Evolutionary conservation across 148 eudicot genomes (phyloP), one percentile per base, ranked within the genome.

Genomic region (Fagopyrum tataricum): DNA sequence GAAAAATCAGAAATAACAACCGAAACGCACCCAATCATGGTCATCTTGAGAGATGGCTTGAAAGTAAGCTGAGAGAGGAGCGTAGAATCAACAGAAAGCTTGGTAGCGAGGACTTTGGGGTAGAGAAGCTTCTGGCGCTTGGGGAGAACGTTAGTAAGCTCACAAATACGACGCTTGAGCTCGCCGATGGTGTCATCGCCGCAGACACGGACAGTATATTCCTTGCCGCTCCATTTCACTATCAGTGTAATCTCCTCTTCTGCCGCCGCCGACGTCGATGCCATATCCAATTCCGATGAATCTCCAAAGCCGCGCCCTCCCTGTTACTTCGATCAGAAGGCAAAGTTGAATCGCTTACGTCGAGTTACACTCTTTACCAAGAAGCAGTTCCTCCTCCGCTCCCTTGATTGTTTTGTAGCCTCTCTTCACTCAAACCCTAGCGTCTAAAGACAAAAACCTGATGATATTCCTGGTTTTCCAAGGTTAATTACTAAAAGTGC

Each of bases 171-270:
- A 23, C 96, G 90, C 79, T 94, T 94, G 31, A 94, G 87, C 71
- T 94, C 98, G 0, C 90, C 96, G 3, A 94, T 84, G 12, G 96
- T 82, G 71, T 94, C 97, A 77, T 94, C 97, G 41, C 89, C 96
- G 81, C 98, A 94, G 2, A 94, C 89, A 74, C 97, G 84, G 20
- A 94, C 86, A 0, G 91, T 88, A 83, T 89, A 91, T 73, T 91
- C 98, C 53, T 91, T 91, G 4, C 96, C 97, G 73, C 93, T 91
- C 98, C 98, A 94, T 74, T 94, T 94, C 73, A 94, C 96, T 26
- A 89, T 83, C 74, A 94, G 81, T n/a, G 98, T 91, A 43, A 94
- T 43, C 90, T 94, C 97, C 83, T 94, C 97, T 81, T 78, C 93
- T 74, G 82, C 70, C 77, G 74, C 79, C 72, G 71, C 55, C 64